Conservation (phyloP, 2,329 filamentous ascomycete genomes). For the Alternaria conjuncta region DNA sequence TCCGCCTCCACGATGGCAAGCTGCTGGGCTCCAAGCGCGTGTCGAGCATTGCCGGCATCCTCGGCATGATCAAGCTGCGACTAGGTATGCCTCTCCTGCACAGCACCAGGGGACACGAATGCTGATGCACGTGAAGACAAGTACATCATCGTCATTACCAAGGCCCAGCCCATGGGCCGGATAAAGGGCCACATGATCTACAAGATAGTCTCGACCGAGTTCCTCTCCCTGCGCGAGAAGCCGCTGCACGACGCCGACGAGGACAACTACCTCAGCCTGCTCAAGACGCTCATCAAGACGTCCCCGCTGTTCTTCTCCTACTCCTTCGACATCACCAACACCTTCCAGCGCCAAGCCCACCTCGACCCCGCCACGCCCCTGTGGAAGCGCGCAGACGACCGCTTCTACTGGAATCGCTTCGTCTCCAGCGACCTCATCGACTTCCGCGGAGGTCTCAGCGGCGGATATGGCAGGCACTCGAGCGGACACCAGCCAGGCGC, state of each 20-base stretch:
- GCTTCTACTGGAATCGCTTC: conserved; percentile 99
- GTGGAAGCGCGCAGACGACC: conserved; percentile 92
- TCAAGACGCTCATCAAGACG: conserved; percentile 80
- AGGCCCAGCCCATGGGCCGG: conserved; percentile 86
- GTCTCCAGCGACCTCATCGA: conserved; percentile 90
- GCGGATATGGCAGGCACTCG: conserved; percentile 63
- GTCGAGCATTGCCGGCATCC: conserved; percentile 91
- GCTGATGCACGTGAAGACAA: conserved; percentile 67
- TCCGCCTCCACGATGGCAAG: conserved; percentile 82
- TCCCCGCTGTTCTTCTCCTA: conserved; percentile 99
- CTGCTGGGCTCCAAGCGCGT: conserved; percentile 80
- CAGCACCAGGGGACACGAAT: not conserved
- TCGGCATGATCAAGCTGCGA: conserved; percentile 91
- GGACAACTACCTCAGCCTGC: conserved; percentile 83
- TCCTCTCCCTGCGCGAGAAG: conserved; percentile 90
- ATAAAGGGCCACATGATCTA: conserved; percentile 97
- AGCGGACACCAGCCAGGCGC: conserved; percentile 74
- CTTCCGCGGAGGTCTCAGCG: conserved; percentile 69
- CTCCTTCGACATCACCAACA: conserved; percentile 94
- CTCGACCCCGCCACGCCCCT: conserved; percentile 74
- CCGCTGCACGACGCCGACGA: conserved; percentile 92
- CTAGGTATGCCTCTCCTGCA: conserved; percentile 66
- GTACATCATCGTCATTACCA: conserved; percentile 96
- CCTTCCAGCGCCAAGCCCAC: conserved; percentile 90
- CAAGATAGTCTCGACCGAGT: conserved; percentile 88